phyloP scores from a whole-genome alignment of 73 alveolate genomes.

The Symbiodinium pilosum region DNA sequence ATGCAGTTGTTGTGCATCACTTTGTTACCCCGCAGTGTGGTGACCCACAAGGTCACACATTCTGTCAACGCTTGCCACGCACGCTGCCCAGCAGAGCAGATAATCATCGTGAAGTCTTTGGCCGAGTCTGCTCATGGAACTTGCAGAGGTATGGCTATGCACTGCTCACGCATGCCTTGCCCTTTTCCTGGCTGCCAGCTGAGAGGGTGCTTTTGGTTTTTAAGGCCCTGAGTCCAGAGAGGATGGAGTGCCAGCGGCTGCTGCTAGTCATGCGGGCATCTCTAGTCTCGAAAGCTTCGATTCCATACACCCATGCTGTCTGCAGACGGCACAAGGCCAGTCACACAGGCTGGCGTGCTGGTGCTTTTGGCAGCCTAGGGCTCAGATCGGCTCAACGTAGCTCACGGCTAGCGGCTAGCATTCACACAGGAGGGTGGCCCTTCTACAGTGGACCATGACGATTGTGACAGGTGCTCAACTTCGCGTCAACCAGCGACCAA shows the following conservation, averaged over 20 bases:
- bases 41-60: slow-evolving; percentile 70
- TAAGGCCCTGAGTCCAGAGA: too few species aligned
- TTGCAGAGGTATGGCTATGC: neutral
- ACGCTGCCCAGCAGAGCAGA: neutral
- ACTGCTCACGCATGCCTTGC: neutral
- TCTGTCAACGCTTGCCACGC: slow-evolving; percentile 58
- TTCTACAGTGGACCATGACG: too few species aligned
- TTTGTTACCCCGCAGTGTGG: too few species aligned
- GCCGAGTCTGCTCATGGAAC: neutral
- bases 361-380: slow-evolving; percentile 33
- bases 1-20: too few species aligned
- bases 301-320: neutral
- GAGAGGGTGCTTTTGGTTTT: neutral
- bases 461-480: neutral
- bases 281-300: too few species aligned
- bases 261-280: too few species aligned
- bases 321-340: slow-evolving; percentile 31
- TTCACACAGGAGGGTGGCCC: neutral
- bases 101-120: neutral
- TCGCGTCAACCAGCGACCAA: neutral
- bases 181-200: neutral
- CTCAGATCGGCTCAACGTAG: too few species aligned
- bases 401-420: too few species aligned
- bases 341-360: slow-evolving; percentile 41
- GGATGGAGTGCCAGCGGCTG: too few species aligned